Evolutionary conservation across 73 alveolate genomes (phyloP).

Genomic region (Halteria grandinella): DNA sequence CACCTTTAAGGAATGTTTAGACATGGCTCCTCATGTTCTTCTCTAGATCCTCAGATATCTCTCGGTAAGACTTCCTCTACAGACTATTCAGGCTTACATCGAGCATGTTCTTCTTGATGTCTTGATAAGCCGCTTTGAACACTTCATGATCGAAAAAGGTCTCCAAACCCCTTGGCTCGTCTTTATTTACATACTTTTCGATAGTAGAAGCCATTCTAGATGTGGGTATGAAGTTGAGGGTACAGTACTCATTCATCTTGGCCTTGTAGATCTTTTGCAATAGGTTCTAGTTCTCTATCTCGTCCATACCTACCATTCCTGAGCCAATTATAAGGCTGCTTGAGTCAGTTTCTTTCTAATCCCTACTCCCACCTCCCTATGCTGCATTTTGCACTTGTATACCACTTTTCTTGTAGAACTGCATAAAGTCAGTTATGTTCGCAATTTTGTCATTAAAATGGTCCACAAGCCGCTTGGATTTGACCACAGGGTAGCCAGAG

Average conservation of each 20-base stretch:
- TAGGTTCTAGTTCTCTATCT: slow-evolving; percentile 6
- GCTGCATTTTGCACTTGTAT: not conserved
- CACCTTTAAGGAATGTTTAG: no score
- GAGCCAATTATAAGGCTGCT: not conserved
- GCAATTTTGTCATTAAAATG: slow-evolving; percentile 73
- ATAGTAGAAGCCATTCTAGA: slow-evolving; percentile 14
- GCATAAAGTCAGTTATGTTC: slow-evolving; percentile 79
- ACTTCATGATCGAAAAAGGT: slow-evolving; percentile 57
- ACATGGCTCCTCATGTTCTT: no score
- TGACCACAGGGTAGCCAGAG: slow-evolving; percentile 76
- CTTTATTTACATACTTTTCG: slow-evolving; percentile 50
- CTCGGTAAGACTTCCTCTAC: no score
- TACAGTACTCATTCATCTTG: slow-evolving; percentile 36
- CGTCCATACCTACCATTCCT: slow-evolving; percentile 17
- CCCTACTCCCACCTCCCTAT: not conserved
- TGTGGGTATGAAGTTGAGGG: slow-evolving; percentile 37
- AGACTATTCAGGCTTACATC: no score
- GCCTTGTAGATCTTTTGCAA: not conserved
- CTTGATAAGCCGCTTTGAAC: slow-evolving; percentile 33
- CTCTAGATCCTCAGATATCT: no score
- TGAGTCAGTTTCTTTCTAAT: not conserved
- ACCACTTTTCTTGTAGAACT: slow-evolving; percentile 74
- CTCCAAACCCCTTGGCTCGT: slow-evolving; percentile 26
- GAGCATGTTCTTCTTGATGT: not conserved
- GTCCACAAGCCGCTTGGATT: slow-evolving; percentile 60